phyloP scores from a whole-genome alignment of 805 yeast genomes.

The Candida bentonensis region DNA sequence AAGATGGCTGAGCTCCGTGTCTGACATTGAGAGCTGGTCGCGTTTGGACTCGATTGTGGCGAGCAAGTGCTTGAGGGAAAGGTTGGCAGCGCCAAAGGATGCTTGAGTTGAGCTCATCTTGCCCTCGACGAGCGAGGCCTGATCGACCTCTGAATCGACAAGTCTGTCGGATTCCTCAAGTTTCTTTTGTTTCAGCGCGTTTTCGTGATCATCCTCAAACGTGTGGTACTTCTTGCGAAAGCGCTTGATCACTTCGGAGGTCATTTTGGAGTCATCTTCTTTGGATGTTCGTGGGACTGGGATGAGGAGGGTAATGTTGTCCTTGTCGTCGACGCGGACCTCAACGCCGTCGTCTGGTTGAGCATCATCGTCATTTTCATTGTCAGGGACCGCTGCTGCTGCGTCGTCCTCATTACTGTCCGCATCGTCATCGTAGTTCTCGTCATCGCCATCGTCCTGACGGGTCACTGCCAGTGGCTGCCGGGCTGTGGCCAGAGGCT shows the following conservation, averaged over 20 bases:
- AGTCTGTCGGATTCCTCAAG: slow-evolving; percentile 71
- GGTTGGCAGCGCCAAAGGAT: slow-evolving; percentile 60
- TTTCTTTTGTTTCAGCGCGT: slow-evolving; percentile 58
- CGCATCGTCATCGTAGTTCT: slow-evolving; percentile 28
- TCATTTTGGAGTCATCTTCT: slow-evolving; percentile 8
- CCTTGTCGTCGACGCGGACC: slow-evolving; percentile 9
- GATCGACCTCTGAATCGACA: slow-evolving; percentile 23
- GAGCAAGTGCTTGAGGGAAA: slow-evolving; percentile 67
- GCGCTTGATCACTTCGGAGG: slow-evolving; percentile 16
- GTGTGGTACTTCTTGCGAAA: slow-evolving; percentile 51
- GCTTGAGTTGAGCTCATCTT: slow-evolving; percentile 15
- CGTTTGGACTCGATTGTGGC: slow-evolving; percentile 66
- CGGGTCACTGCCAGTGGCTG: slow-evolving; percentile 2
- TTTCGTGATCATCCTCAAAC: slow-evolving; percentile 58
- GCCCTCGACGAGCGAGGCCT: slow-evolving; percentile 8
- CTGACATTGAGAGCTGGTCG: slow-evolving; percentile 58
- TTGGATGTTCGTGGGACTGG: slow-evolving; percentile 6
- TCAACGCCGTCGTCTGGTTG: slow-evolving; percentile 23
- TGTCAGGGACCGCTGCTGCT: slow-evolving; percentile 16
- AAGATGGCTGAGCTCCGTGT: slow-evolving; percentile 67
- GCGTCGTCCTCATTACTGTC: slow-evolving; percentile 18
- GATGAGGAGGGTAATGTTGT: slow-evolving; percentile 7
- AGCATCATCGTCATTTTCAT: slow-evolving; percentile 6
- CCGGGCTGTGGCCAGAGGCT: background rate
- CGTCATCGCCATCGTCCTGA: slow-evolving; percentile 20